Conservation (phyloP, 2,329 filamentous ascomycete species). For the Fusarium avenaceum region DNA sequence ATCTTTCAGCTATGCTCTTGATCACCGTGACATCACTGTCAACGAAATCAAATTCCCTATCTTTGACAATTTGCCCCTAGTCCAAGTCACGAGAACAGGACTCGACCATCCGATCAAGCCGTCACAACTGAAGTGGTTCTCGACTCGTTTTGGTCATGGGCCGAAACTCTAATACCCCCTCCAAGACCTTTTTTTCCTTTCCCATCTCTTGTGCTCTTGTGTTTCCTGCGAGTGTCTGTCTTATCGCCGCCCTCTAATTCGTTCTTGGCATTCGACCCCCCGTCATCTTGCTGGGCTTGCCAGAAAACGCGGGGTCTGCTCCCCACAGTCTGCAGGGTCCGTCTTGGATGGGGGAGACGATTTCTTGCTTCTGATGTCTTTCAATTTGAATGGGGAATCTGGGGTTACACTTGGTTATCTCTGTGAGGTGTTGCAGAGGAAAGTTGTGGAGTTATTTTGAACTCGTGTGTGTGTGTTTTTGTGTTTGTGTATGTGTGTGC, state of each 20-base stretch:
- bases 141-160: constrained; percentile 41
- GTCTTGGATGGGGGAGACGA: constrained; percentile 2
- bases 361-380: constrained; percentile 14
- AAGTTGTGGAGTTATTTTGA: constrained; percentile 9
- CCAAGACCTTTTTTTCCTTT: constrained; percentile 12
- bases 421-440: constrained; percentile 13
- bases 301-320: constrained; percentile 49
- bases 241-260: constrained; percentile 46
- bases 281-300: constrained; percentile 39
- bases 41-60: constrained; percentile 3
- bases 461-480: background rate
- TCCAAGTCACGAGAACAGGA: constrained; percentile 34
- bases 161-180: constrained; percentile 37
- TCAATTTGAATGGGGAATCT: constrained; percentile 4
- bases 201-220: constrained; percentile 34
- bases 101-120: constrained; percentile 29
- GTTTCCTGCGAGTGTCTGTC: constrained; percentile 33
- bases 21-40: constrained; percentile 58
- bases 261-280: constrained; percentile 32
- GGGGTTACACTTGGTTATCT: constrained; percentile 19
- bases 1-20: constrained; percentile 52
- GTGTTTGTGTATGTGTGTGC: background rate
- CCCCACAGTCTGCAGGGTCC: constrained; percentile 46
- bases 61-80: constrained; percentile 14
- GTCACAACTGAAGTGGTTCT: constrained; percentile 35